Evolutionary conservation across 129 eudicot species (phyloP).

Genomic region (Artemisia annua): DNA sequence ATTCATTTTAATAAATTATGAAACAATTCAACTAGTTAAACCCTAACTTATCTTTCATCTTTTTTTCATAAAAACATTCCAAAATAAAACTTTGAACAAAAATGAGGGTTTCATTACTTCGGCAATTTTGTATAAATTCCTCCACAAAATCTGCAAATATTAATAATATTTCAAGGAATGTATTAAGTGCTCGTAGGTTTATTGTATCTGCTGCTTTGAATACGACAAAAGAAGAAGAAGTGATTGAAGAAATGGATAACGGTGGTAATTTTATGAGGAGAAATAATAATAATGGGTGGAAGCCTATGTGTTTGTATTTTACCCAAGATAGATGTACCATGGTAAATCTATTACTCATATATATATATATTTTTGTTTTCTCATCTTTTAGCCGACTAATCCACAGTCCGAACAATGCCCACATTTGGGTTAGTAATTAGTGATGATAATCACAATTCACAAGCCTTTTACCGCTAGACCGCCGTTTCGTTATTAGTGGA

Average conservation of each 20-base stretch:
- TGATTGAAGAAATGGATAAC: background rate
- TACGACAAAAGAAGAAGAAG: conserved; percentile 31
- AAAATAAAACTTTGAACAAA: conserved; percentile 5
- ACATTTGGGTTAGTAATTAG: too few species aligned
- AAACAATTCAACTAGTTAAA: too few species aligned
- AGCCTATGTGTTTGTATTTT: conserved; percentile 72
- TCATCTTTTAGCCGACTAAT: too few species aligned
- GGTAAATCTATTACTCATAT: too few species aligned
- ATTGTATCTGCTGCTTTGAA: conserved; percentile 41
- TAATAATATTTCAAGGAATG: too few species aligned
- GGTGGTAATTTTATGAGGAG: too few species aligned
- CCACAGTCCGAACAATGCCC: too few species aligned
- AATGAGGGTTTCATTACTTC: conserved; percentile 47
- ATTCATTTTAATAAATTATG: background rate
- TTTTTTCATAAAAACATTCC: conserved; percentile 19
- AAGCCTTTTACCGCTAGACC: too few species aligned
- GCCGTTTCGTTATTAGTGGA: too few species aligned
- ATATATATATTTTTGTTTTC: too few species aligned
- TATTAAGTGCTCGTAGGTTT: conserved; percentile 22
- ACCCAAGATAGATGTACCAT: conserved; percentile 79
- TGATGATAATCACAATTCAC: too few species aligned
- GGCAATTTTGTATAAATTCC: conserved; percentile 17
- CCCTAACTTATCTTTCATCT: background rate
- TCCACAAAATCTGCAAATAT: background rate
- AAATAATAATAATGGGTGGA: conserved; percentile 45